Evolutionary conservation across 192 early-diverging fungal genomes (phyloP).

Genomic region (Diversispora epigaea): DNA sequence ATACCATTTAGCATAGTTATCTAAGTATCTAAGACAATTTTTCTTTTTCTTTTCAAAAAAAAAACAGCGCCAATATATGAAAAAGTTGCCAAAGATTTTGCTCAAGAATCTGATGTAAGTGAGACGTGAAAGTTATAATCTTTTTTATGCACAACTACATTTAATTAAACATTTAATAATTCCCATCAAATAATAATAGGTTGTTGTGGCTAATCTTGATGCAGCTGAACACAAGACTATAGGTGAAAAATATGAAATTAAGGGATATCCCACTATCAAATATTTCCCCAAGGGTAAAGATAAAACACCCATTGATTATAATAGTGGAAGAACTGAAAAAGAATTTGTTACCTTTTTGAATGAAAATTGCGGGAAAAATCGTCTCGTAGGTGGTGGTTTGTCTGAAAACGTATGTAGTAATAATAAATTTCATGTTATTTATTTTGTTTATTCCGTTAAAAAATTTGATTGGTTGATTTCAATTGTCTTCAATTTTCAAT

Average conservation of each 20-base stretch:
- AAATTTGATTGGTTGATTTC: slow-evolving; percentile 40
- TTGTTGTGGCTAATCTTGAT: slow-evolving; percentile 88
- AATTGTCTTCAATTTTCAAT: slow-evolving; percentile 24
- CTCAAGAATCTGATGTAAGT: slow-evolving; percentile 71
- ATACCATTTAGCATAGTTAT: background rate
- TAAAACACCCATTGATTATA: slow-evolving; percentile 66
- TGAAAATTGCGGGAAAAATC: slow-evolving; percentile 75
- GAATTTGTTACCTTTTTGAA: slow-evolving; percentile 84
- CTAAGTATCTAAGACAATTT: slow-evolving; percentile 9
- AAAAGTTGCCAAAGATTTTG: slow-evolving; percentile 79
- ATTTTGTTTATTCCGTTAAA: too few species aligned
- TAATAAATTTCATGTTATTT: background rate
- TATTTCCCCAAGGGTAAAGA: slow-evolving; percentile 71
- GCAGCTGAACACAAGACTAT: slow-evolving; percentile 67
- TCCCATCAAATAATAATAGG: slow-evolving; percentile 28
- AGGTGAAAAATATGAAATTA: slow-evolving; percentile 65
- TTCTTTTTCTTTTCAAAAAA: slow-evolving; percentile 1
- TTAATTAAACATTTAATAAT: background rate
- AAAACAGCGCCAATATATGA: slow-evolving; percentile 81
- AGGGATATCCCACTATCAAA: slow-evolving; percentile 88
- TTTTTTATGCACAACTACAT: background rate
- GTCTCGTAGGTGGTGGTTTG: slow-evolving; percentile 72
- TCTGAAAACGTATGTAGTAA: slow-evolving; percentile 47
- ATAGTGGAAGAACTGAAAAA: slow-evolving; percentile 66
- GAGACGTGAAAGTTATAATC: background rate